Evolutionary conservation across 805 yeast genomes (phyloP), one percentile per base, ranked within the genome.

Genomic region (Spathaspora arborariae): DNA sequence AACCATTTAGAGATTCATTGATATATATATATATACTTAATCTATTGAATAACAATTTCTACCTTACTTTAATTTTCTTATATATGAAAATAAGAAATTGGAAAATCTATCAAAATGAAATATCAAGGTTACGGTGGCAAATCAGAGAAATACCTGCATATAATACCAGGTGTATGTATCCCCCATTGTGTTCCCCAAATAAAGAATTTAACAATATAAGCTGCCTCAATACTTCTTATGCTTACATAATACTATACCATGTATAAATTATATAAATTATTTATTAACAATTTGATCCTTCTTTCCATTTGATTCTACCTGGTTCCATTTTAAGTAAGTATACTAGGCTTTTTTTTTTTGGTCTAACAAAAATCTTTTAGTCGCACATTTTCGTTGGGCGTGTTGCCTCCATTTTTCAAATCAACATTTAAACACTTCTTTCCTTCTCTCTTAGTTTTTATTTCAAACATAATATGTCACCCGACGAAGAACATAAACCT

Each of bases 401-500:
- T 16, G 20, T 19, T 18, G 21, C 38, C 21, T 35, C 21, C 21
- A 18, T 35, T 35, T 35, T 35, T 35, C 38, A 18, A 16, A 35
- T 35, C 38, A 35, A 35, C 38, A 13, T 35, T 19, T 13, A 35
- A 5, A 13, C 11, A 9, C 27, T 24, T 9, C 40, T 22, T 13
- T 22, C 24, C 13, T 37, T 22, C 15, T 13, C 40, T 10, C 20
- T 8, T 37, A 13, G 15, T 20, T 22, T 21, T n/a, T 15, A 37
- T n/a, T 13, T 13, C 15, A 37, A 22, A 30, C 35, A 10, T 16
- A 30, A 30, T 30, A 47, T 47, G 50, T 41, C 45, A 5, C 41
- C 42, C 11, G 52, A 47, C 21, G 63, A 65, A 48, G 60, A 65
- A 45, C 64, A 68, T 53, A 70, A 71, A 57, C 65, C 67, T 19